Conservation (phyloP, 2,329 filamentous ascomycete species). For the Ascochyta koolunga region DNA sequence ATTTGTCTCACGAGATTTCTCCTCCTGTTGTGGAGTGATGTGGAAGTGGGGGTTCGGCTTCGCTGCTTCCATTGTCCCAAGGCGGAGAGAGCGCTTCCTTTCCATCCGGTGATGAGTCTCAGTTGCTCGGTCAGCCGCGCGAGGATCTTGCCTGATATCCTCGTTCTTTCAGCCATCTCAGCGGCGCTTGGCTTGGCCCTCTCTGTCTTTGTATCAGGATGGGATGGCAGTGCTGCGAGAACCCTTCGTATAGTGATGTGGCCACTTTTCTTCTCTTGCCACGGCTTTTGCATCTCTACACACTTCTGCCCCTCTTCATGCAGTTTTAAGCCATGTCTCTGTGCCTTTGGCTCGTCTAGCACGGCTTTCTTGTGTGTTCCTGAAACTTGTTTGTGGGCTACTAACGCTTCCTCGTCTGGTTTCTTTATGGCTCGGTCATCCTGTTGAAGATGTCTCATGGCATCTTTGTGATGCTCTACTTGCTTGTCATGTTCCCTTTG, state of each 20-base stretch:
- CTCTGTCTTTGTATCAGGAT: background rate
- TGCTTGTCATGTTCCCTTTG: background rate
- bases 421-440: background rate
- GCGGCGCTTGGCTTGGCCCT: background rate
- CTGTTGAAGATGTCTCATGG: background rate
- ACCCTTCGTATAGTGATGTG: background rate
- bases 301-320: background rate
- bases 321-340: background rate
- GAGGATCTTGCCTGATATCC: background rate
- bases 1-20: too few species aligned
- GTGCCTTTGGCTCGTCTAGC: background rate
- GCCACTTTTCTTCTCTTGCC: background rate
- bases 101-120: background rate
- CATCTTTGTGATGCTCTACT: background rate
- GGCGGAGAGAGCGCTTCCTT: background rate
- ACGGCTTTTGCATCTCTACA: background rate
- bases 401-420: background rate
- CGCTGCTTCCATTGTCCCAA: background rate
- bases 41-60: too few species aligned
- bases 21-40: too few species aligned
- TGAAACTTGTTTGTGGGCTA: background rate
- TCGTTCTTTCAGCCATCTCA: background rate
- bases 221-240: background rate
- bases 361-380: background rate
- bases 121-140: constrained; percentile 2